Conservation (phyloP, 192 early-diverging fungal species). For the Lobulomyces angularis region DNA sequence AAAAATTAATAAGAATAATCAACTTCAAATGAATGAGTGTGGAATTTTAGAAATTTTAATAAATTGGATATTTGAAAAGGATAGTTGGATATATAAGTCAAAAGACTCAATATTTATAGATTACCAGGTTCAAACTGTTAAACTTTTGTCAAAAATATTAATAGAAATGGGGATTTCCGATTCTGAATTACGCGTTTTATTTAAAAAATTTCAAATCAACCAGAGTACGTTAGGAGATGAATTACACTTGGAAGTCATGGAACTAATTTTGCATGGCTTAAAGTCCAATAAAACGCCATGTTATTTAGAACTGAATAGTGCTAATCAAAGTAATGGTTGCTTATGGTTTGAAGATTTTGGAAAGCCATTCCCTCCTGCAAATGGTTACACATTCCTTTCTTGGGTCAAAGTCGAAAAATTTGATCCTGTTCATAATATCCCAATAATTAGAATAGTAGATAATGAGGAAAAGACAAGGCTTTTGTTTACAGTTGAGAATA, state of each 20-base stretch:
- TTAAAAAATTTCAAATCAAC: constrained; percentile 30
- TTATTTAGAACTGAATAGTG: constrained; percentile 50
- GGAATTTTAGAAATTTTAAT: constrained; percentile 6
- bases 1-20: constrained; percentile 8
- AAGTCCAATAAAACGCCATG: constrained; percentile 42
- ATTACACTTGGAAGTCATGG: constrained; percentile 17
- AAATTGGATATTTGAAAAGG: constrained; percentile 8
- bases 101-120: neutral
- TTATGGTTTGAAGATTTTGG: constrained; percentile 28
- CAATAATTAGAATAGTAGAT: constrained; percentile 28
- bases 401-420: constrained; percentile 52
- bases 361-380: constrained; percentile 40
- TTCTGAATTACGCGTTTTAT: constrained; percentile 40
- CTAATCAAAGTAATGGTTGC: constrained; percentile 13
- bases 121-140: constrained; percentile 1
- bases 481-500: constrained; percentile 31
- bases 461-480: constrained; percentile 31
- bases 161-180: constrained; percentile 43
- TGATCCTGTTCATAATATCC: constrained; percentile 26
- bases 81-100: constrained; percentile 1
- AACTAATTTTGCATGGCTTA: constrained; percentile 38
- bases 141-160: constrained; percentile 26
- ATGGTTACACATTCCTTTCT: constrained; percentile 38
- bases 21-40: constrained; percentile 9
- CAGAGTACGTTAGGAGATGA: constrained; percentile 17